Conservation (phyloP, 495 filamentous ascomycete genomes). For the Daldinia loculata region DNA sequence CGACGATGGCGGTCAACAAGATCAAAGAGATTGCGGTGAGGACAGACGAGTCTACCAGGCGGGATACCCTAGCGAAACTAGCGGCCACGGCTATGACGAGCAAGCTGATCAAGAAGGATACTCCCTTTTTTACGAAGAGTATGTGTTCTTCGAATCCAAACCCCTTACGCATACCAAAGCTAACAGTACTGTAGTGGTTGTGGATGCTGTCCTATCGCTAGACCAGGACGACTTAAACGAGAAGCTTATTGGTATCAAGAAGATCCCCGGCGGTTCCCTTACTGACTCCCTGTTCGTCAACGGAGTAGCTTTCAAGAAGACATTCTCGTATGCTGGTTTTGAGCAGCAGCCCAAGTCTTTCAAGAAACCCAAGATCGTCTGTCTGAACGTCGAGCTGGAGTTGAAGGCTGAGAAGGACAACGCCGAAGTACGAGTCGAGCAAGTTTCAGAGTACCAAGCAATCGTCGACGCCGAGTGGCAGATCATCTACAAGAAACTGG, state of each 20-base stretch:
- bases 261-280: conserved; percentile 93
- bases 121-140: conserved; percentile 98
- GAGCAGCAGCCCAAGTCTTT: conserved; percentile 98
- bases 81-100: conserved; percentile 99
- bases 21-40: conserved; percentile 96
- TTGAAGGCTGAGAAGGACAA: conserved; percentile 99
- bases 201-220: conserved; percentile 94
- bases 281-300: conserved; percentile 98
- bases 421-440: conserved; percentile 95
- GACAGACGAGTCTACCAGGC: conserved; percentile 83
- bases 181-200: conserved; percentile 73
- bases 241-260: conserved; percentile 97
- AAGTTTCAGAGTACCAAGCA: conserved; percentile 98
- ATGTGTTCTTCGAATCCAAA: conserved; percentile 43
- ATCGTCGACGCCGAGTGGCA: conserved; percentile 99
- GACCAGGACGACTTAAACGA: conserved; percentile 98
- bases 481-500: conserved; percentile 99
- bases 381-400: conserved; percentile 96
- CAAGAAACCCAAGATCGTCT: conserved; percentile 91
- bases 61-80: conserved; percentile 88
- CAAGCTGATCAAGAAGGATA: conserved; percentile 98
- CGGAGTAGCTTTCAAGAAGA: conserved; percentile 99
- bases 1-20: conserved; percentile 95
- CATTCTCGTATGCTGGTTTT: conserved; percentile 98
- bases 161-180: background rate